These are phyloP conservation scores for Phaeosphaeria sp. DNA, from an alignment of 2,329 filamentous ascomycete species.

Conservation along the genomic window DNA sequence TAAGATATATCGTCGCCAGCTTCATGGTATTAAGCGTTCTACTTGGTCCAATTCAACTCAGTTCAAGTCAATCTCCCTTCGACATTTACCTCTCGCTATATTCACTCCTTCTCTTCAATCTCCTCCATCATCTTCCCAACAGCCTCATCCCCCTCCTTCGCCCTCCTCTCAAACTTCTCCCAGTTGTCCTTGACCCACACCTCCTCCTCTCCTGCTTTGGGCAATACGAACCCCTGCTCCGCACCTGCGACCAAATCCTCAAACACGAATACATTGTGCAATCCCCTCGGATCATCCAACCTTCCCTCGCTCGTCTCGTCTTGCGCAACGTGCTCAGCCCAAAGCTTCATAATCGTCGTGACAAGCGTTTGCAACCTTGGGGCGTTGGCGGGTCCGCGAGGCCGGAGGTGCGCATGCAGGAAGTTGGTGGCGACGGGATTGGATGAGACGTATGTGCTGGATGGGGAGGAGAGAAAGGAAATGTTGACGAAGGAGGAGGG, in stretches of 20 bases:
- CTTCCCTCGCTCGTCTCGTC: constrained; percentile 8
- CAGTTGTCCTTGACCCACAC: constrained; percentile 30
- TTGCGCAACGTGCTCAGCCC: constrained; percentile 16
- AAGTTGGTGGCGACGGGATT: constrained; percentile 21
- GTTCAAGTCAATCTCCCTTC: too few species aligned
- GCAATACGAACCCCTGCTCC: constrained; percentile 34
- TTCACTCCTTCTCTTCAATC: not conserved
- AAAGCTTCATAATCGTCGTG: constrained; percentile 18
- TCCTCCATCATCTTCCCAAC: constrained; percentile 26
- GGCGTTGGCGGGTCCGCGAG: constrained; percentile 16
- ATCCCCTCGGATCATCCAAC: constrained; percentile 18
- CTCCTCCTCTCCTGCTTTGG: constrained; percentile 29
- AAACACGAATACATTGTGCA: constrained; percentile 36
- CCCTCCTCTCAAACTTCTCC: constrained; percentile 28
- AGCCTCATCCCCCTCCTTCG: constrained; percentile 26
- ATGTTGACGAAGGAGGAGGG: constrained; percentile 55
- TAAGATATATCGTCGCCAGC: constrained; percentile 34
- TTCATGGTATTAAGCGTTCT: not conserved
- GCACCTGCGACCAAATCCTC: constrained; percentile 33
- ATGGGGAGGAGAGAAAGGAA: constrained; percentile 32
- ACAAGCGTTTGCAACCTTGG: constrained; percentile 17
- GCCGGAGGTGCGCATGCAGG: constrained; percentile 29
- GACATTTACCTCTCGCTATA: not conserved
- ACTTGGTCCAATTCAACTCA: not conserved
- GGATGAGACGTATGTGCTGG: not conserved